phyloP scores from a whole-genome alignment of 371 early-diverging fungal genomes.

The Smittium culicis region DNA sequence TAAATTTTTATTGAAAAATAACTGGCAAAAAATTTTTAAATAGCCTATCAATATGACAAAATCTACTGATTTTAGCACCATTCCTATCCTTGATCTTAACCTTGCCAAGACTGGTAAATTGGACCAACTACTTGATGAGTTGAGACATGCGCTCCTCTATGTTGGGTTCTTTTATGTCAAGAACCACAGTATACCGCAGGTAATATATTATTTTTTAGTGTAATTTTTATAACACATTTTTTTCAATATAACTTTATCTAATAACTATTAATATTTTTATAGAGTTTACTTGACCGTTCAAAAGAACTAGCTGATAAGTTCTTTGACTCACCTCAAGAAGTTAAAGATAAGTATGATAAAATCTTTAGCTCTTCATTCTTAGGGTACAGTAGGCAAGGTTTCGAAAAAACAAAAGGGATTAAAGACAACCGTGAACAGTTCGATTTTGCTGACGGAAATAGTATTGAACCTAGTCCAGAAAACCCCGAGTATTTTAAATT shows the following conservation, averaged over 20 bases:
- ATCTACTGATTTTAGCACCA: conserved; percentile 11
- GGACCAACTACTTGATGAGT: conserved; percentile 30
- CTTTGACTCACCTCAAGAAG: conserved; percentile 40
- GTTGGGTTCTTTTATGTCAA: conserved; percentile 49
- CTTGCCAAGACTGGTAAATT: conserved; percentile 11
- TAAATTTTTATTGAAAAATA: too few relatives aligned
- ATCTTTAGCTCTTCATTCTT: conserved; percentile 44
- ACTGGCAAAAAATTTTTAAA: too few relatives aligned
- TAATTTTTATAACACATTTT: neutral
- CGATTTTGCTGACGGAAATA: conserved; percentile 40
- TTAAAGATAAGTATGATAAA: conserved; percentile 41
- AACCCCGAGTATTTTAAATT: conserved; percentile 18
- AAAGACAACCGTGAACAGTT: conserved; percentile 44
- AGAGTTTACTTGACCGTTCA: conserved; percentile 29
- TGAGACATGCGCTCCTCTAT: conserved; percentile 38
- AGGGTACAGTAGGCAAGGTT: conserved; percentile 39
- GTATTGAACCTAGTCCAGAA: conserved; percentile 17
- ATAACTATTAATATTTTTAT: neutral
- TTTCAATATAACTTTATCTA: neutral
- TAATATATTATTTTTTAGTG: neutral
- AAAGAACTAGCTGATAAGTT: conserved; percentile 31
- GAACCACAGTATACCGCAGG: conserved; percentile 33
- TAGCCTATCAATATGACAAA: neutral
- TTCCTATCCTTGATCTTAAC: conserved; percentile 19
- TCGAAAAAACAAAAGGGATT: conserved; percentile 37